Conservation (phyloP, 805 yeast species). For the Starmera quercuum region DNA sequence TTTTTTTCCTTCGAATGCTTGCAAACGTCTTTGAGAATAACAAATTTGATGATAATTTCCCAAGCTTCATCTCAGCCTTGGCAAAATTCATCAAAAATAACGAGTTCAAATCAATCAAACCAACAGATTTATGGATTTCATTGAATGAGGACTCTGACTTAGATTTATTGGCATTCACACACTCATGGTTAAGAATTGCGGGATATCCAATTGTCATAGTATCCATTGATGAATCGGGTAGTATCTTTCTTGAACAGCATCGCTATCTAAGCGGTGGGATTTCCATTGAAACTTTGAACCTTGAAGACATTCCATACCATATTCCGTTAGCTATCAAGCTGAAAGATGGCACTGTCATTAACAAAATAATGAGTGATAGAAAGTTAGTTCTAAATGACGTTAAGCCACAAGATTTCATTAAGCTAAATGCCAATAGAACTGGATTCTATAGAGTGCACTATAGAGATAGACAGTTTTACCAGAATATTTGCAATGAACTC, state of each 20-base stretch:
- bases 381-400: slow-evolving; percentile 15
- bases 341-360: slow-evolving; percentile 26
- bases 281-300: slow-evolving; percentile 19
- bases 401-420: slow-evolving; percentile 23
- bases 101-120: slow-evolving; percentile 34
- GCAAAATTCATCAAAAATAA: slow-evolving; percentile 28
- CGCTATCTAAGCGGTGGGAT: slow-evolving; percentile 20
- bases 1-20: slow-evolving; percentile 46
- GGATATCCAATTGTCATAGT: slow-evolving; percentile 52
- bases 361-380: slow-evolving; percentile 38
- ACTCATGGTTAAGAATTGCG: slow-evolving; percentile 53
- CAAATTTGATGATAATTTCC: slow-evolving; percentile 19
- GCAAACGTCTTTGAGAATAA: slow-evolving; percentile 33
- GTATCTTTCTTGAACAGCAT: slow-evolving; percentile 31
- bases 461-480: slow-evolving; percentile 20
- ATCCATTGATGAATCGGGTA: slow-evolving; percentile 16
- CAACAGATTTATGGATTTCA: slow-evolving; percentile 46
- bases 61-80: slow-evolving; percentile 27
- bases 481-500: slow-evolving; percentile 15
- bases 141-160: slow-evolving; percentile 25
- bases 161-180: slow-evolving; percentile 43
- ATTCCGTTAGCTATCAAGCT: slow-evolving; percentile 46
- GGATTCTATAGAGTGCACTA: slow-evolving; percentile 47
- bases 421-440: slow-evolving; percentile 35
- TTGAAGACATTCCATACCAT: slow-evolving; percentile 55